A percentile compares a stretch with the other conserved stretches of the same genome.
Evolutionary conservation across 2,329 filamentous ascomycete genomes (phyloP).

Genomic region (Penicillium sp.): DNA sequence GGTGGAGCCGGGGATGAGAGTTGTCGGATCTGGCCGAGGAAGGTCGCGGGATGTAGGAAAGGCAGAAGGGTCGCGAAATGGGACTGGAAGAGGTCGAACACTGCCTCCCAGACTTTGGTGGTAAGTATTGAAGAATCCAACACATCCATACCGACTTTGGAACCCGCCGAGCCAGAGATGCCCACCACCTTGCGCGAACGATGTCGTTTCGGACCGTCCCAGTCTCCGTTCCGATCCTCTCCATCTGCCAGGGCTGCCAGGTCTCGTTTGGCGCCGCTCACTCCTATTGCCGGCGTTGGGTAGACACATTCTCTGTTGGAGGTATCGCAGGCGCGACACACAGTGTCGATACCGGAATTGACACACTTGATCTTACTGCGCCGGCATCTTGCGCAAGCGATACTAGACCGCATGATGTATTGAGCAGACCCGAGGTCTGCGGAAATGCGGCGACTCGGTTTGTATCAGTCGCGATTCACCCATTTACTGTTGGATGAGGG

Average conservation of each 20-base stretch:
- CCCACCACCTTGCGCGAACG: conserved; percentile 40
- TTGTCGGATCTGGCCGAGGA: conserved; percentile 51
- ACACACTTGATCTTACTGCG: conserved; percentile 86
- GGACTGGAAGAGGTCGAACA: conserved; percentile 61
- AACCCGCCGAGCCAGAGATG: conserved; percentile 32
- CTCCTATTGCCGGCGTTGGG: conserved; percentile 51
- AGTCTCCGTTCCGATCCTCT: conserved; percentile 43
- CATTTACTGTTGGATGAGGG: conserved; percentile 10
- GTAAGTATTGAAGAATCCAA: conserved; percentile 55
- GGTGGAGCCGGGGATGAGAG: conserved; percentile 28
- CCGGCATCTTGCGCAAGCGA: conserved; percentile 74
- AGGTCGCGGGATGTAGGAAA: conserved; percentile 58
- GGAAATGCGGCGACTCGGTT: conserved; percentile 3
- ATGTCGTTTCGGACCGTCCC: conserved; percentile 45
- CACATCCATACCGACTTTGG: conserved; percentile 43
- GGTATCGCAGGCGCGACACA: conserved; percentile 73
- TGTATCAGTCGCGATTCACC: conserved; percentile 8
- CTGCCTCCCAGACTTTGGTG: conserved; percentile 56
- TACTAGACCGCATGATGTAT: conserved; percentile 68
- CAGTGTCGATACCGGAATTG: conserved; percentile 70
- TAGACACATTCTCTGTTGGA: conserved; percentile 73
- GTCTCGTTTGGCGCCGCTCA: conserved; percentile 41
- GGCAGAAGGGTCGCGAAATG: conserved; percentile 60
- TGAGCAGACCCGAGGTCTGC: conserved; percentile 16
- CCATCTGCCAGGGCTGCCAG: conserved; percentile 37